Evolutionary conservation across 257 asterid genomes (phyloP).

Genomic region (Mentha longifolia): DNA sequence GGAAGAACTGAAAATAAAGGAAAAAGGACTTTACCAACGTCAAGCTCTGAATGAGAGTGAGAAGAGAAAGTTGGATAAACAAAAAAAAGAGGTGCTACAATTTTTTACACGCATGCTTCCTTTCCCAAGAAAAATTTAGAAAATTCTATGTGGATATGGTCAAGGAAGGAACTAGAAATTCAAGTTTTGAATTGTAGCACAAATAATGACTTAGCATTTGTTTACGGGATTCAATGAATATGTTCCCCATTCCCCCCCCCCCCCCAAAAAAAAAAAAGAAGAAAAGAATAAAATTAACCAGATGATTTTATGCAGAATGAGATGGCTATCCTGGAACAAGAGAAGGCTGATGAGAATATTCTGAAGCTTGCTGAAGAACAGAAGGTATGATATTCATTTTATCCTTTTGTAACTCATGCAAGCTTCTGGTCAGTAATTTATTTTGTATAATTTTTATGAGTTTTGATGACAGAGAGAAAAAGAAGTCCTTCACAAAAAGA

Average conservation of each 20-base stretch:
- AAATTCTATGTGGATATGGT: too few relatives aligned
- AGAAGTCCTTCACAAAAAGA: slow-evolving; percentile 56
- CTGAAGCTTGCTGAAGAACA: slow-evolving; percentile 73
- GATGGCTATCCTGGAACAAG: slow-evolving; percentile 69
- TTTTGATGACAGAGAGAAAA: slow-evolving; percentile 58
- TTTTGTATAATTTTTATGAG: not conserved
- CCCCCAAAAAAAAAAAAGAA: not conserved
- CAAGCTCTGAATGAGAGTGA: slow-evolving; percentile 63
- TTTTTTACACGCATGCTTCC: slow-evolving; percentile 22
- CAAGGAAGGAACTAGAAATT: not conserved
- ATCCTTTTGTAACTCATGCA: slow-evolving; percentile 27
- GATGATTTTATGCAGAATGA: slow-evolving; percentile 61
- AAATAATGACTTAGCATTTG: not conserved
- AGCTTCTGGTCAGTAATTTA: slow-evolving; percentile 10
- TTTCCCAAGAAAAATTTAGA: too few relatives aligned
- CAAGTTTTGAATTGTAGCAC: slow-evolving; percentile 3
- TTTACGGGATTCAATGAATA: slow-evolving; percentile 4
- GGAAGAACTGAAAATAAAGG: slow-evolving; percentile 53
- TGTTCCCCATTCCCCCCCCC: not conserved
- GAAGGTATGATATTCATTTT: slow-evolving; percentile 46
- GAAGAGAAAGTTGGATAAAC: slow-evolving; percentile 57
- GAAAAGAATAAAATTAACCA: slow-evolving; percentile 23
- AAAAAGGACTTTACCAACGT: slow-evolving; percentile 56
- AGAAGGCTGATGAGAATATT: slow-evolving; percentile 60
- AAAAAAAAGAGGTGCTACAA: slow-evolving; percentile 61